Base-by-base conservation (phyloP, 495 filamentous ascomycete genomes). In the Neurospora discreta region DNA sequence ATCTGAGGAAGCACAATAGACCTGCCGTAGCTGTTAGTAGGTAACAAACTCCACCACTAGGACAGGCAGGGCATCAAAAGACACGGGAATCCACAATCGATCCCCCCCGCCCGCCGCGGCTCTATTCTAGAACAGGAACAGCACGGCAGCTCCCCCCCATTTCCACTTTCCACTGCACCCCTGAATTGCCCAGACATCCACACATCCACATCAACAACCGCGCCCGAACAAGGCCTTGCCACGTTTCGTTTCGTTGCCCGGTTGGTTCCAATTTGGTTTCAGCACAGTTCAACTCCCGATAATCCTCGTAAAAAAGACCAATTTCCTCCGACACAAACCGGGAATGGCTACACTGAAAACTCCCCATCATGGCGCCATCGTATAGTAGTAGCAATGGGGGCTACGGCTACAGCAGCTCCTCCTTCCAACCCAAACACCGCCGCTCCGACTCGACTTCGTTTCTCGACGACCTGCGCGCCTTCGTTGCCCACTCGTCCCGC, bases 401-500 rank as follows among this genome's bases (percentile, higher is more conserved):
- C 70, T 71, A 71, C 68, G 36, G 30, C 69, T 72, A 73, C 69
- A 71, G 72, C 40, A 33, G 26, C 58, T 44, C n/a, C 18, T 65
- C 70, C 15, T 23, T 26, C 70, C 68, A 75, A 33, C 58, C 70
- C 43, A 69, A 71, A 52, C 58, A 73, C 69, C 44, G 69, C 42
- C 75, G 76, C 71, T 73, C 72, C 44, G 71, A 74, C 72, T 77
- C 72, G 23, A 76, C 70, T 18, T 79, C 80, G 5, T 71, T 75
- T 18, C n/a, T 78, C 40, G 76, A 81, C 68, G 76, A 80, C 70
- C 23, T 78, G 15, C 73, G 71, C 68, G 73, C 74, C 42, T 67
- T 78, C 68, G 60, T 80, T 33, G 78, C 74, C 65, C 76, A 75
- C 30, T 76, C 78, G 38, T 74, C 78, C 40, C 81, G 81, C 75